phyloP scores from a whole-genome alignment of 2,329 filamentous ascomycete species.

The Gaeumannomyces tritici region DNA sequence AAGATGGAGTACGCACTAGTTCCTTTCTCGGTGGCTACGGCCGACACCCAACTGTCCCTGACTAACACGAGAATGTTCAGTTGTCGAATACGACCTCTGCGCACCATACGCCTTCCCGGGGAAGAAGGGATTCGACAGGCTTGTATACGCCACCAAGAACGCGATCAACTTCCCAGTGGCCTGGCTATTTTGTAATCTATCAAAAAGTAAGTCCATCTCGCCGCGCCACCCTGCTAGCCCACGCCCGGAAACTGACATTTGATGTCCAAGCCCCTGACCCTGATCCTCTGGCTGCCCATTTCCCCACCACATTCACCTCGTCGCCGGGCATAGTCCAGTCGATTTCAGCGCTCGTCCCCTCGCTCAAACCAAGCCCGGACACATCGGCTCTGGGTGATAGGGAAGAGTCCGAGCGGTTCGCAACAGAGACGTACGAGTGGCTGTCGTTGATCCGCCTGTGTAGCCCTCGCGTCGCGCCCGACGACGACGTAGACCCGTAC shows the following conservation, averaged over 20 bases:
- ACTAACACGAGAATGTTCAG: slow-evolving; percentile 32
- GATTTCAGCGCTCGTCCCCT: slow-evolving; percentile 20
- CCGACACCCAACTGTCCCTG: background rate
- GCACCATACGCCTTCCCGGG: slow-evolving; percentile 69
- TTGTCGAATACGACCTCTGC: slow-evolving; percentile 68
- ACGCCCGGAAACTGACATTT: background rate
- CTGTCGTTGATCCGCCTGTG: slow-evolving; percentile 55
- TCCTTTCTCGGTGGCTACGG: background rate
- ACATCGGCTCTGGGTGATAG: slow-evolving; percentile 25
- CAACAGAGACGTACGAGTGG: slow-evolving; percentile 63
- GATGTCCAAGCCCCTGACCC: slow-evolving; percentile 32
- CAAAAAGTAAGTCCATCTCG: slow-evolving; percentile 29
- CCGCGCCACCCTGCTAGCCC: background rate
- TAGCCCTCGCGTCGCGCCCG: slow-evolving; percentile 50
- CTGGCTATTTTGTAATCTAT: slow-evolving; percentile 68
- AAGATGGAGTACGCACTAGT: slow-evolving; percentile 54
- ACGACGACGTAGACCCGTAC: slow-evolving; percentile 57
- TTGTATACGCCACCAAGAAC: slow-evolving; percentile 70
- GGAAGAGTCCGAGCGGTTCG: slow-evolving; percentile 51
- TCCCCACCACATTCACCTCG: slow-evolving; percentile 31
- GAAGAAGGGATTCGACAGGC: slow-evolving; percentile 71
- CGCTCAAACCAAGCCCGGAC: slow-evolving; percentile 19
- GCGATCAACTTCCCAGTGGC: slow-evolving; percentile 57
- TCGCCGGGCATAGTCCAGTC: slow-evolving; percentile 18
- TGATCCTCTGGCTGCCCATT: slow-evolving; percentile 37